Evolutionary conservation across 441 rosid genomes (phyloP).

Genomic region (Isatis lusitanica): DNA sequence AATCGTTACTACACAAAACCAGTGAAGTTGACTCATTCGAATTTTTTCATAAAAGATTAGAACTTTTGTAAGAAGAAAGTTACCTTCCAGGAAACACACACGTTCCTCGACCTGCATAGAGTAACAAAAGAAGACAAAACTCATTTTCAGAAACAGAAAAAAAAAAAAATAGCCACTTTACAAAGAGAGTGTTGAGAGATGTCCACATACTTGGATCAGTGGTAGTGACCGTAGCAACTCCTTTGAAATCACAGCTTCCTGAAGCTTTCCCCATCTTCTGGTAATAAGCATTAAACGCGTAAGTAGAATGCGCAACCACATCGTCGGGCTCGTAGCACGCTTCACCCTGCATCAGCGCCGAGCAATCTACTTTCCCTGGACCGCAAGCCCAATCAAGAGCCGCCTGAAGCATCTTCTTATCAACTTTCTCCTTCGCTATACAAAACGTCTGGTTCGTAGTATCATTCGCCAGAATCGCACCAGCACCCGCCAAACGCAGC

Average conservation of each 20-base stretch:
- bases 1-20: background rate
- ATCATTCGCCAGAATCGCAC: conserved; percentile 79
- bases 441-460: conserved; percentile 94
- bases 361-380: conserved; percentile 86
- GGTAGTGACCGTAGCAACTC: conserved; percentile 80
- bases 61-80: background rate
- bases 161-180: background rate
- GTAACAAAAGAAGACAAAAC: conserved; percentile 16
- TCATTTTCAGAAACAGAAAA: conserved; percentile 17
- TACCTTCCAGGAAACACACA: conserved; percentile 92
- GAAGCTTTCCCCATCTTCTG: conserved; percentile 68
- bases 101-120: conserved; percentile 70
- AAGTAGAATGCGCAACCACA: conserved; percentile 70
- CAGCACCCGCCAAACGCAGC: conserved; percentile 77
- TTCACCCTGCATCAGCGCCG: conserved; percentile 70
- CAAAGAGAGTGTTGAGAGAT: conserved; percentile 1
- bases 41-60: background rate
- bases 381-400: conserved; percentile 99
- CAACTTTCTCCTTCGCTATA: conserved; percentile 67
- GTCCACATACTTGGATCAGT: conserved; percentile 78
- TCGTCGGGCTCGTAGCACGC: conserved; percentile 77
- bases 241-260: conserved; percentile 91
- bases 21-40: background rate
- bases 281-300: conserved; percentile 87
- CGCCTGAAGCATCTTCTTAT: conserved; percentile 86